A percentile compares a stretch with the other conserved stretches of the same genome.
These are phyloP conservation scores for Rhododendron williamsianum DNA, from an alignment of 148 eudicot species.

Conservation along the genomic window DNA sequence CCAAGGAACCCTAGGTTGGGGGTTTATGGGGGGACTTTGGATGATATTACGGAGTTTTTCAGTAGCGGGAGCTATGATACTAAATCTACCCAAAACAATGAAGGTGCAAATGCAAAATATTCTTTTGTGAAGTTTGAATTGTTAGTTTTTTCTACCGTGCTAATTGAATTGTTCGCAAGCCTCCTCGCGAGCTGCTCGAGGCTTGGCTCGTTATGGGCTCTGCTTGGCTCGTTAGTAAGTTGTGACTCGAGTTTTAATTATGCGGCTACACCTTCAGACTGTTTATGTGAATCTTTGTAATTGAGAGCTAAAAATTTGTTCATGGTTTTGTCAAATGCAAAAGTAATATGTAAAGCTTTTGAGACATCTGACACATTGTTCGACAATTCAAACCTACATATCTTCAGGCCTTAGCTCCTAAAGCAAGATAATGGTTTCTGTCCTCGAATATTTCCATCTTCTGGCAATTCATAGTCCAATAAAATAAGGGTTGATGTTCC, in stretches of 20 bases:
- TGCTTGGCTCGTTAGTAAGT: neutral
- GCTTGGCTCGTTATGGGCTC: neutral
- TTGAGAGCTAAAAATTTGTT: neutral
- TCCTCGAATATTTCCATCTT: neutral
- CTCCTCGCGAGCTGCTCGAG: neutral
- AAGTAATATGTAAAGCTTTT: neutral
- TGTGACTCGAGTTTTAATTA: neutral
- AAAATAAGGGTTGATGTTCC: neutral
- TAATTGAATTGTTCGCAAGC: neutral
- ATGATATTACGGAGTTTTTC: constrained; percentile 21
- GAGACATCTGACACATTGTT: neutral
- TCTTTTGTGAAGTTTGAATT: neutral
- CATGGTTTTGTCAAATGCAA: neutral
- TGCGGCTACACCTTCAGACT: neutral
- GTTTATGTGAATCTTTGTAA: neutral
- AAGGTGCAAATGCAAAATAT: constrained; percentile 34
- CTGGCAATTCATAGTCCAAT: neutral
- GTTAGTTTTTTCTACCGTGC: neutral
- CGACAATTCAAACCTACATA: neutral
- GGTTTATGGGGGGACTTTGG: neutral
- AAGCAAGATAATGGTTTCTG: neutral
- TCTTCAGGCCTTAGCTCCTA: neutral
- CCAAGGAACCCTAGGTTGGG: constrained; percentile 1
- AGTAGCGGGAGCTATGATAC: constrained; percentile 56
- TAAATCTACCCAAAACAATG: constrained; percentile 26